phyloP scores from a whole-genome alignment of 2,329 filamentous ascomycete genomes.

The Aspergillus oerlinghausenensis region DNA sequence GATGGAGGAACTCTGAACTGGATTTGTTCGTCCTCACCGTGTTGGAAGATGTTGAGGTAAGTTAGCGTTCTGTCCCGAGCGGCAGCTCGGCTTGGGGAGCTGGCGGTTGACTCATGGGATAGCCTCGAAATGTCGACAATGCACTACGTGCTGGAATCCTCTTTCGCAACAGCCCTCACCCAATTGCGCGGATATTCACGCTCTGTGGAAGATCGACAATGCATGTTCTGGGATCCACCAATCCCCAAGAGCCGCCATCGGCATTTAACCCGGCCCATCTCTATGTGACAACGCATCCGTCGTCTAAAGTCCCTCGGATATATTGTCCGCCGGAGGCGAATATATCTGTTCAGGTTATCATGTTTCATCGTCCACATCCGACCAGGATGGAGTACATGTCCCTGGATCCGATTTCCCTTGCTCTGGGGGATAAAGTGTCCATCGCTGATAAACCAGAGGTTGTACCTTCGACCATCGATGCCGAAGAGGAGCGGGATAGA shows the following conservation, averaged over 20 bases:
- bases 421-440: constrained; percentile 66
- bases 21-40: constrained; percentile 89
- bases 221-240: constrained; percentile 80
- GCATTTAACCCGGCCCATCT: constrained; percentile 66
- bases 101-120: constrained; percentile 8
- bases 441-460: constrained; percentile 28
- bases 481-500: constrained; percentile 66
- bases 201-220: constrained; percentile 78
- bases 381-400: constrained; percentile 95
- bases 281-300: constrained; percentile 51
- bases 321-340: constrained; percentile 61
- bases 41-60: constrained; percentile 83
- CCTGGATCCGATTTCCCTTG: constrained; percentile 79
- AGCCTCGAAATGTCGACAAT: constrained; percentile 78
- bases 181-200: constrained; percentile 73
- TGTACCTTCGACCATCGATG: constrained; percentile 58
- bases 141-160: constrained; percentile 79
- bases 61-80: constrained; percentile 24
- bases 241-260: constrained; percentile 50
- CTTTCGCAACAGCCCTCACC: constrained; percentile 75
- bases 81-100: not conserved
- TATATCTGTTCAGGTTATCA: constrained; percentile 76
- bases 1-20: constrained; percentile 88
- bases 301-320: constrained; percentile 62
- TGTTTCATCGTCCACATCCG: constrained; percentile 82